Conservation (phyloP, 257 asterid genomes). For the Orobanche coerulescens region DNA sequence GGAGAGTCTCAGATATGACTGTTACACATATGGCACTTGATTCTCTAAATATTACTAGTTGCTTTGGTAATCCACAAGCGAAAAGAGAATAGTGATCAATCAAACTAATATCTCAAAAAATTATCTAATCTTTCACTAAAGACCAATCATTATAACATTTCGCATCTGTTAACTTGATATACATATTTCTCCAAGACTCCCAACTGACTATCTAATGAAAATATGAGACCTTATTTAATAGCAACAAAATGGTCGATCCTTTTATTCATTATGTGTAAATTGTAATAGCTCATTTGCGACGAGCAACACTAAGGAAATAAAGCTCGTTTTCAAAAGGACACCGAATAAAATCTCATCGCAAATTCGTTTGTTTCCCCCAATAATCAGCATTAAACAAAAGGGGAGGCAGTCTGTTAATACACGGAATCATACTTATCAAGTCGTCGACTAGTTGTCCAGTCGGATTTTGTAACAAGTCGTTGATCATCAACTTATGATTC, state of each 20-base stretch:
- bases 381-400: neutral
- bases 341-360: neutral
- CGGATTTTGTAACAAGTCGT: too few species aligned
- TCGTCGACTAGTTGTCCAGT: too few species aligned
- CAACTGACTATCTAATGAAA: neutral
- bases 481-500: too few species aligned
- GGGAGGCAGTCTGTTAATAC: too few species aligned
- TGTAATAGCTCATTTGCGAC: neutral
- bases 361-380: neutral
- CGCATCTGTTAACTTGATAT: neutral
- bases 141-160: neutral
- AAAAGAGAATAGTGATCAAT: too few species aligned
- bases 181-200: neutral
- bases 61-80: neutral
- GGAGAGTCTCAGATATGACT: too few species aligned
- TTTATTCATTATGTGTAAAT: neutral
- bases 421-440: too few species aligned
- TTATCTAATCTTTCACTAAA: neutral
- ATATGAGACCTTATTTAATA: neutral
- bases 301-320: conserved; percentile 1
- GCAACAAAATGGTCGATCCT: neutral
- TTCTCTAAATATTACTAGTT: neutral
- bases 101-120: neutral
- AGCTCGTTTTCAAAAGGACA: conserved; percentile 5
- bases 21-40: neutral